Evolutionary conservation across 2,329 filamentous ascomycete species (phyloP).

Genomic region (Pseudopithomyces maydicus): DNA sequence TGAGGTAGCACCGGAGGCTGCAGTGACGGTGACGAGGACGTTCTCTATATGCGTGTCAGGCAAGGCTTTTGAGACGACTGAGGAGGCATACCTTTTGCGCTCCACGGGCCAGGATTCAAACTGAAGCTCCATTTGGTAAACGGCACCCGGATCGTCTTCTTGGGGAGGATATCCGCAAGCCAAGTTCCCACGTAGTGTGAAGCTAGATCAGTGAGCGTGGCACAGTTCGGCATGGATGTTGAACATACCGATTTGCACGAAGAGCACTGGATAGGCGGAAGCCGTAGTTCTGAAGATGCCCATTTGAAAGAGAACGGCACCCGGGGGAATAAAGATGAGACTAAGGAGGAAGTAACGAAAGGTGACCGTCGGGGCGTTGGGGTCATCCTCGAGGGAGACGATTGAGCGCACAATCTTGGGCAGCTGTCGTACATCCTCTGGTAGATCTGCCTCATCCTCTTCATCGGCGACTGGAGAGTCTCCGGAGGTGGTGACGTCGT

Average conservation of each 20-base stretch:
- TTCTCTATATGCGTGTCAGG: slow-evolving; percentile 45
- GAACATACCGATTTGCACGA: slow-evolving; percentile 57
- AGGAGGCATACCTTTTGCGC: slow-evolving; percentile 52
- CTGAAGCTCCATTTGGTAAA: slow-evolving; percentile 56
- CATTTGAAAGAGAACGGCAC: slow-evolving; percentile 63
- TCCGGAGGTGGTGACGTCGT: slow-evolving; percentile 1
- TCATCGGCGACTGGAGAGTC: slow-evolving; percentile 14
- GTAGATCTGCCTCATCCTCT: slow-evolving; percentile 32
- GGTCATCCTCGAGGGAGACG: slow-evolving; percentile 63
- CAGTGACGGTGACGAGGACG: slow-evolving; percentile 59
- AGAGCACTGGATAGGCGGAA: slow-evolving; percentile 65
- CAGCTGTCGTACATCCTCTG: slow-evolving; percentile 56
- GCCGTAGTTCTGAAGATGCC: slow-evolving; percentile 62
- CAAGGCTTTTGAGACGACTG: neutral
- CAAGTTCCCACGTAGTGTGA: slow-evolving; percentile 61
- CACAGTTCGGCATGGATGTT: too few relatives aligned
- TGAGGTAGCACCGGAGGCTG: slow-evolving; percentile 38
- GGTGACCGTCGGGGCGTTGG: slow-evolving; percentile 60
- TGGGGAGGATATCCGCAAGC: slow-evolving; percentile 57
- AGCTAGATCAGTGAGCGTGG: slow-evolving; percentile 31
- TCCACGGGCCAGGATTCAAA: slow-evolving; percentile 62
- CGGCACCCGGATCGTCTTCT: slow-evolving; percentile 54
- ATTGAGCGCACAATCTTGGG: slow-evolving; percentile 62
- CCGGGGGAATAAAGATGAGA: slow-evolving; percentile 61
- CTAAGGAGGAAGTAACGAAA: slow-evolving; percentile 65